Percentiles rank a stretch among this genome's conserved stretches.
Conservation (phyloP, 2,329 filamentous ascomycete species). For the Curvularia eragrostidis region DNA sequence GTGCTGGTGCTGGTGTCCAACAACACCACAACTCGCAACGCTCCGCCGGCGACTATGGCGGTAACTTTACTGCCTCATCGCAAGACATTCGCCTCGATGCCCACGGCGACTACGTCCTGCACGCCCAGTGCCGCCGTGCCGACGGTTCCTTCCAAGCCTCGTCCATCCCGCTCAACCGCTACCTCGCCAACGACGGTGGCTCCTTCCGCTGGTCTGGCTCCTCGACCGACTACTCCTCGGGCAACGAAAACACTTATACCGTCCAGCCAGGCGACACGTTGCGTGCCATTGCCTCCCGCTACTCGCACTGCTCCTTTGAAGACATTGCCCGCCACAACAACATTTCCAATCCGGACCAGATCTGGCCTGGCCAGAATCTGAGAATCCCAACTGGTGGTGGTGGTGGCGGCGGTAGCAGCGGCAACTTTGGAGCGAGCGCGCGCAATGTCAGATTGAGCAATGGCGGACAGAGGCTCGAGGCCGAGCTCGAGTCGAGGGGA, state of each 20-base stretch:
- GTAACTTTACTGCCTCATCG: conserved; percentile 34
- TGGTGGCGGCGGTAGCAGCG: conserved; percentile 18
- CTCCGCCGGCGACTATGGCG: conserved; percentile 28
- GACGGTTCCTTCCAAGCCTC: conserved; percentile 36
- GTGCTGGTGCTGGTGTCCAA: conserved; percentile 6
- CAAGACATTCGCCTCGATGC: conserved; percentile 37
- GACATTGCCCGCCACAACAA: conserved; percentile 36
- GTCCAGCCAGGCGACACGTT: conserved; percentile 40
- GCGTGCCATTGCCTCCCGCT: conserved; percentile 33
- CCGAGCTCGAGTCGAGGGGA: conserved; percentile 26
- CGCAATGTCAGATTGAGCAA: conserved; percentile 30
- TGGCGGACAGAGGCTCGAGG: conserved; percentile 34
- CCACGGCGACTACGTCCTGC: conserved; percentile 34
- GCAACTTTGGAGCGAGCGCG: conserved; percentile 28
- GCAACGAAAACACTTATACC: conserved; percentile 22
- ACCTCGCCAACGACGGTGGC: conserved; percentile 34
- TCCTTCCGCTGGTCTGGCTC: conserved; percentile 36
- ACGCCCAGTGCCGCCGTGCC: conserved; percentile 33
- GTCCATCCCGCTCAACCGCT: conserved; percentile 30
- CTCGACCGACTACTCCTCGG: conserved; percentile 15
- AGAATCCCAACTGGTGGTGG: conserved; percentile 29
- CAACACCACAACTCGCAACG: conserved; percentile 17
- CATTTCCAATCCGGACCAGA: conserved; percentile 36
- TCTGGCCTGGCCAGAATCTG: conserved; percentile 38
- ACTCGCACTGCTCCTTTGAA: conserved; percentile 35